Base-by-base conservation (phyloP, 441 rosid species). In the Gossypium gossypioides region DNA sequence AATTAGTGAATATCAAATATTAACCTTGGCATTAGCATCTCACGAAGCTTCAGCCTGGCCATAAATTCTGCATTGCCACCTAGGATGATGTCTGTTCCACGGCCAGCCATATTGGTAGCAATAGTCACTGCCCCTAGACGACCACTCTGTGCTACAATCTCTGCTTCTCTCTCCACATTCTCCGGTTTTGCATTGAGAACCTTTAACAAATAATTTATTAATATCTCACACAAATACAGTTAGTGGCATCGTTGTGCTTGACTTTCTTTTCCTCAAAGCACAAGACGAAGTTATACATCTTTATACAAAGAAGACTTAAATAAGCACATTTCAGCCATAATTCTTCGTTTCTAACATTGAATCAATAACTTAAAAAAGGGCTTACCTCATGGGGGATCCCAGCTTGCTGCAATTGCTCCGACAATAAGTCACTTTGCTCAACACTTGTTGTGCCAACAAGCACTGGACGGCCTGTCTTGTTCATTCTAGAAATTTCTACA, bases 161-260 rank as follows among this genome's bases (percentile, higher is more conserved):
- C 98, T 54, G 98, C 98, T 88, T 94, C 98, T 83, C 98, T 89
- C 84, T 94, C 98, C 78, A 94, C 98, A 84, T 94, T 94, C 83
- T 94, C 97, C 37, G 98, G 98, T 83, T 94, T 94, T 50, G 98
- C 98, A 82, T 94, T 94, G 75, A 94, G 97, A 72, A 94, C 96
- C 98, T 94, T 84, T 40, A 59, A 59, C 65, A 72, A 75, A 75
- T 72, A 77, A 65, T 37, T 32, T 70, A 77, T 75, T 63, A 72
- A 37, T 79, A 27, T 62, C 72, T 52, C 56, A 52, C n/a, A n/a
- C 50, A 62, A 61, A 29, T 62, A 51, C 4, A 57, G 12, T 10
- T 10, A 40, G 65, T 21, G 21, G 7, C n/a, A 32, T 42, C 61
- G 8, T 51, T 37, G n/a, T 18, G 21, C 74, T 50, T 61, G 58